A percentile compares a stretch with the other conserved stretches of the same genome.
phyloP scores from a whole-genome alignment of 306 rosid genomes.

The Spatholobus suberectus region DNA sequence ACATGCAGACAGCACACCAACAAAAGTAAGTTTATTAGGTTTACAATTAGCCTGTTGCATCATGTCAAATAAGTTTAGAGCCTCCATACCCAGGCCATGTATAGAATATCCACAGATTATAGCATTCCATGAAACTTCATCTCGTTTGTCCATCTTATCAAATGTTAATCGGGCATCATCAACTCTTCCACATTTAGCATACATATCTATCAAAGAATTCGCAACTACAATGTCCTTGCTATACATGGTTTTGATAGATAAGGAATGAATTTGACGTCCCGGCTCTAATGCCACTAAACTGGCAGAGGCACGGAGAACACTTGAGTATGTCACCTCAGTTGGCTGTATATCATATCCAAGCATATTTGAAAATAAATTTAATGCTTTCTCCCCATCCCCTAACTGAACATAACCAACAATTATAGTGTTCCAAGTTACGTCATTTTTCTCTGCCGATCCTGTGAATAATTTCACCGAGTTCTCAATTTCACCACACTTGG shows the following conservation, averaged over 20 bases:
- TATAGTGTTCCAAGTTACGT: constrained; percentile 45
- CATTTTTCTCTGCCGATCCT: constrained; percentile 34
- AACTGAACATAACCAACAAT: constrained; percentile 48
- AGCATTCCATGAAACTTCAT: constrained; percentile 50
- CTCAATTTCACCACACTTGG: constrained; percentile 48
- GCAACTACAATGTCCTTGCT: constrained; percentile 45
- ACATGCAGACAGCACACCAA: constrained; percentile 50
- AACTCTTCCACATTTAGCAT: constrained; percentile 48
- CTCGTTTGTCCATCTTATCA: constrained; percentile 39
- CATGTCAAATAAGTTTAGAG: constrained; percentile 46
- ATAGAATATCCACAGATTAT: constrained; percentile 49
- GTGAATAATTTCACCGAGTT: constrained; percentile 32
- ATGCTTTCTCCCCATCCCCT: constrained; percentile 47
- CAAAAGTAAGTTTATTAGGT: constrained; percentile 45
- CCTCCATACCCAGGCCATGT: constrained; percentile 44
- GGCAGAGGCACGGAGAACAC: constrained; percentile 45
- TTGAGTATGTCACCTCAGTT: constrained; percentile 49
- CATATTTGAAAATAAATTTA: constrained; percentile 42
- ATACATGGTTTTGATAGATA: constrained; percentile 40
- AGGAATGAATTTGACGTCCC: constrained; percentile 46
- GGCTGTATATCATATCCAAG: constrained; percentile 32
- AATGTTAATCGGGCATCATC: constrained; percentile 42
- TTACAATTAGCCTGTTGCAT: constrained; percentile 37
- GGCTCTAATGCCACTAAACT: constrained; percentile 44
- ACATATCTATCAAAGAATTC: constrained; percentile 48